Evolutionary conservation across 140 eudicot genomes (phyloP).

Genomic region (Senecio squalidus): DNA sequence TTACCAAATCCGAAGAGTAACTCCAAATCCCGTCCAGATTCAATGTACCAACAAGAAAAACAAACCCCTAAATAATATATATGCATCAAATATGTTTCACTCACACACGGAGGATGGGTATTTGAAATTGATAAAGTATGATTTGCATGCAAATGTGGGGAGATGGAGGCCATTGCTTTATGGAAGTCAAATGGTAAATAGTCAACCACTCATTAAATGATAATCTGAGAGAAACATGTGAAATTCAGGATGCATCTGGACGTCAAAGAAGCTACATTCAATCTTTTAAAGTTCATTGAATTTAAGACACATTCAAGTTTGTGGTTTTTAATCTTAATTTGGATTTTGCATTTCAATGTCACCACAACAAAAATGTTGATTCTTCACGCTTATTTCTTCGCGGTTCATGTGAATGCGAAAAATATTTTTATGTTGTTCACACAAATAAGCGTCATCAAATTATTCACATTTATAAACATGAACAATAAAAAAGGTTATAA

Average conservation of each 20-base stretch:
- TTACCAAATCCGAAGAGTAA: constrained; percentile 8
- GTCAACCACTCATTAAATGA: constrained; percentile 14
- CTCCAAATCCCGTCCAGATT: constrained; percentile 31
- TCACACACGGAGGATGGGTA: constrained; percentile 2
- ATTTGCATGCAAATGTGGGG: constrained; percentile 10
- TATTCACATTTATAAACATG: too few species aligned
- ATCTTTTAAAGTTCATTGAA: neutral
- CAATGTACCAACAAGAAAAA: constrained; percentile 21
- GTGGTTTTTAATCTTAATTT: constrained; percentile 4
- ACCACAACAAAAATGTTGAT: too few species aligned
- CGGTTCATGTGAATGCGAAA: too few species aligned
- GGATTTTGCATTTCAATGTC: constrained; percentile 2
- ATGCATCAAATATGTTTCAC: constrained; percentile 20
- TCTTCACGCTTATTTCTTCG: too few species aligned
- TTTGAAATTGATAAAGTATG: constrained; percentile 19
- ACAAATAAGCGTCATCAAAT: too few species aligned
- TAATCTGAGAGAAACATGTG: constrained; percentile 20
- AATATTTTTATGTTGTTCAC: too few species aligned
- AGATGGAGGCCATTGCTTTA: constrained; percentile 15
- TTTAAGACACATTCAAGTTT: neutral
- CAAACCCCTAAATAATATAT: constrained; percentile 6
- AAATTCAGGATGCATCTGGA: constrained; percentile 19
- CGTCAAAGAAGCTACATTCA: constrained; percentile 17
- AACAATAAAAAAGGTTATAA: too few species aligned
- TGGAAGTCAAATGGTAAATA: constrained; percentile 5